phyloP scores from a whole-genome alignment of 768 basidiomycete species.

The Hemileccinum impolitum region DNA sequence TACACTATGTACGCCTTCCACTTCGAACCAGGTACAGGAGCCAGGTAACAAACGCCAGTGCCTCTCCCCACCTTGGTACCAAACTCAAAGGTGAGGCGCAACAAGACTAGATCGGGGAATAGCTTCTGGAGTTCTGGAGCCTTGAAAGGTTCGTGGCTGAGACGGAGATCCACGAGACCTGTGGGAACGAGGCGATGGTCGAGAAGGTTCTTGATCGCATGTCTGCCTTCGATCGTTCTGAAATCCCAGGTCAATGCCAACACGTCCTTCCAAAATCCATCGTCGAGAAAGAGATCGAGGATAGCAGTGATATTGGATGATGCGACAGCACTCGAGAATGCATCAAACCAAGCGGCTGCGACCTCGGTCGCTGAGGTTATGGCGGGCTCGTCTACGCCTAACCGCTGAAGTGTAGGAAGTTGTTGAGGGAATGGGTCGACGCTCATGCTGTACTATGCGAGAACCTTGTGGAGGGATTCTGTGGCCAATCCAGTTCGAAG shows the following conservation, averaged over 20 bases:
- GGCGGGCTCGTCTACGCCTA: slow-evolving; percentile 23
- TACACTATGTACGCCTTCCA: slow-evolving; percentile 65
- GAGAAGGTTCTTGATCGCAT: slow-evolving; percentile 39
- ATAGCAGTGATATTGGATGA: slow-evolving; percentile 15
- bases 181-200: slow-evolving; percentile 35
- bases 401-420: slow-evolving; percentile 28
- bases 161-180: slow-evolving; percentile 14
- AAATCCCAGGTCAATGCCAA: slow-evolving; percentile 56
- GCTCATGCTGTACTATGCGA: slow-evolving; percentile 8
- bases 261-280: slow-evolving; percentile 50
- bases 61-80: slow-evolving; percentile 46
- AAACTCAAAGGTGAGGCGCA: slow-evolving; percentile 56
- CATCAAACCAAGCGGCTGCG: slow-evolving; percentile 25
- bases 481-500: too few species aligned
- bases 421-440: slow-evolving; percentile 22
- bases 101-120: slow-evolving; percentile 56
- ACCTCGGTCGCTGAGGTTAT: slow-evolving; percentile 17
- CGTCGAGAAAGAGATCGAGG: slow-evolving; percentile 27
- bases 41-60: slow-evolving; percentile 52
- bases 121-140: slow-evolving; percentile 35
- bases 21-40: slow-evolving; percentile 37
- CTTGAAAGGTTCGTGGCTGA: slow-evolving; percentile 23
- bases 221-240: slow-evolving; percentile 42
- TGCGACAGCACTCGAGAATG: slow-evolving; percentile 21
- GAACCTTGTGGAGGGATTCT: neutral